Conservation (phyloP, 805 yeast species). For the Candida saitoana region DNA sequence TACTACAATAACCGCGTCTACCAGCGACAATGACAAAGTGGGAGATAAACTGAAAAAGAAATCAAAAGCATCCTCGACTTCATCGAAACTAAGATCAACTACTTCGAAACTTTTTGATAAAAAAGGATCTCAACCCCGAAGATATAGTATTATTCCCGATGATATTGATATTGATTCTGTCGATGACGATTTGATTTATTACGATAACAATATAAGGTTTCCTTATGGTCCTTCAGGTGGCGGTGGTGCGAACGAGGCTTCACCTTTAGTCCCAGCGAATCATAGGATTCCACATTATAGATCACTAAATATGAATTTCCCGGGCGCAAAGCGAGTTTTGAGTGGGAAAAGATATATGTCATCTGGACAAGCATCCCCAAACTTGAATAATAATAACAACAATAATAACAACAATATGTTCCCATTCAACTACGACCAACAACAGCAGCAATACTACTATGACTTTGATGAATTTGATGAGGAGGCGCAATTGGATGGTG, state of each 20-base stretch:
- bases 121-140: constrained; percentile 65
- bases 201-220: constrained; percentile 38
- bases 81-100: constrained; percentile 55
- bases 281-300: constrained; percentile 37
- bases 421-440: constrained; percentile 33
- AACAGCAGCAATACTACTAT: constrained; percentile 27
- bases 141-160: constrained; percentile 70
- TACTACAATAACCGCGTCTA: neutral
- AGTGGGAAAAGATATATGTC: constrained; percentile 32
- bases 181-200: constrained; percentile 50
- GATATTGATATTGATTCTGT: constrained; percentile 53
- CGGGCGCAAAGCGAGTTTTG: constrained; percentile 15
- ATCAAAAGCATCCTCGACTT: constrained; percentile 28
- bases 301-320: constrained; percentile 34
- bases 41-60: constrained; percentile 22
- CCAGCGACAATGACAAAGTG: constrained; percentile 10
- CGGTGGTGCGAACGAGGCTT: constrained; percentile 23
- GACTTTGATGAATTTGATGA: constrained; percentile 41
- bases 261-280: constrained; percentile 26
- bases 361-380: constrained; percentile 27
- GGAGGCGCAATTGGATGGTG: constrained; percentile 16
- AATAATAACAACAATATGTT: constrained; percentile 17
- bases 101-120: constrained; percentile 71
- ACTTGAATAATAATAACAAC: neutral
- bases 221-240: constrained; percentile 27